phyloP scores from a whole-genome alignment of 225 moss, liverwort and hornwort genomes.

The Pseudoscleropodium purum region DNA sequence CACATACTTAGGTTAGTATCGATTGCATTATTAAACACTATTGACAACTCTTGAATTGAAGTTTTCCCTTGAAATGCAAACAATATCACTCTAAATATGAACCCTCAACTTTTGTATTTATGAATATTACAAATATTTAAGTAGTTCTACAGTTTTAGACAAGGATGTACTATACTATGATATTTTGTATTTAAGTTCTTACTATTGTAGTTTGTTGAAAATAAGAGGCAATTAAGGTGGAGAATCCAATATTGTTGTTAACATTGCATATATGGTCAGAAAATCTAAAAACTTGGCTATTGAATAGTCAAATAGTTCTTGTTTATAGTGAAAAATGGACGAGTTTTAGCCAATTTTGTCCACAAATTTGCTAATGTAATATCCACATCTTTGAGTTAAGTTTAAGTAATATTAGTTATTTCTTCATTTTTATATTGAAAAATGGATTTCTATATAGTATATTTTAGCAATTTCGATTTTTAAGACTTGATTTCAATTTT shows the following conservation, averaged over 20 bases:
- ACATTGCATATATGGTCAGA: too few relatives aligned
- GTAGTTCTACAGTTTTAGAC: not conserved
- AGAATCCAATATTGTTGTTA: too few relatives aligned
- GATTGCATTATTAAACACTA: too few relatives aligned
- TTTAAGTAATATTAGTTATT: not conserved
- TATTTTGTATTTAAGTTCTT: too few relatives aligned
- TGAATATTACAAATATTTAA: not conserved
- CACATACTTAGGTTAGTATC: not conserved
- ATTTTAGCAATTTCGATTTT: not conserved
- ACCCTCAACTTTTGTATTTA: too few relatives aligned
- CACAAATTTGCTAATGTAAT: not conserved
- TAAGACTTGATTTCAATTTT: too few relatives aligned
- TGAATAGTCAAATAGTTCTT: not conserved
- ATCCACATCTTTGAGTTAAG: not conserved
- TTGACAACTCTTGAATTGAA: not conserved
- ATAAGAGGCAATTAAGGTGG: too few relatives aligned
- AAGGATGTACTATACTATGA: too few relatives aligned
- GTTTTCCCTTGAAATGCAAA: rapidly evolving
- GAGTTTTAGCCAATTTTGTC: not conserved
- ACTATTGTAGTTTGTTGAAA: too few relatives aligned
- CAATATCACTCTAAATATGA: not conserved
- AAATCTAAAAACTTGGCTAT: too few relatives aligned
- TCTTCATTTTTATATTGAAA: not conserved
- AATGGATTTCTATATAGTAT: not conserved
- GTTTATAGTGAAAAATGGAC: not conserved